These are phyloP conservation scores for Cocos nucifera DNA, from an alignment of 176 grass and related monocot species.

Conservation along the genomic window DNA sequence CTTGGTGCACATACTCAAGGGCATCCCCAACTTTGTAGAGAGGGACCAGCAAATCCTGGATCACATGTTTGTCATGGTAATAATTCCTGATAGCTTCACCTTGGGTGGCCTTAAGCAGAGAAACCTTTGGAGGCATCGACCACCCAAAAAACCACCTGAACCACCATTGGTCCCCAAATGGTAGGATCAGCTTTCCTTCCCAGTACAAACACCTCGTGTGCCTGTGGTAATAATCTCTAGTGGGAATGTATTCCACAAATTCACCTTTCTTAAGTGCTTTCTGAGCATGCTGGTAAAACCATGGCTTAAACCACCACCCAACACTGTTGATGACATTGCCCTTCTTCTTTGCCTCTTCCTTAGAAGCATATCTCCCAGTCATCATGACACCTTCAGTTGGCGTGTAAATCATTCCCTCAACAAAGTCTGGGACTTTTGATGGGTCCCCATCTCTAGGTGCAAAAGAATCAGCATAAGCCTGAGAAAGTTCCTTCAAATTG, in stretches of 20 bases:
- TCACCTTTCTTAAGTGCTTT: conserved; percentile 63
- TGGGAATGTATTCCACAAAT: conserved; percentile 95
- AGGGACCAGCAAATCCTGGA: conserved; percentile 86
- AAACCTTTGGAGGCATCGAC: conserved; percentile 96
- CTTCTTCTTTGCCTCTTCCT: conserved; percentile 94
- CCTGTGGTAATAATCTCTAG: conserved; percentile 86
- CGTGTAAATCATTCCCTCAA: conserved; percentile 81
- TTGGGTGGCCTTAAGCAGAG: conserved; percentile 92
- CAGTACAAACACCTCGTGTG: conserved; percentile 90
- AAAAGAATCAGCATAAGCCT: conserved; percentile 64
- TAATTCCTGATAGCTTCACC: conserved; percentile 88
- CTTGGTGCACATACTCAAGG: conserved; percentile 65
- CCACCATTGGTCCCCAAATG: conserved; percentile 91
- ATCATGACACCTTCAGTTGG: conserved; percentile 72
- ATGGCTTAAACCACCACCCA: conserved; percentile 95
- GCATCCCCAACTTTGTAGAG: conserved; percentile 89
- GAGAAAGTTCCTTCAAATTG: conserved; percentile 44
- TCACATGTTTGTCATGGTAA: conserved; percentile 95
- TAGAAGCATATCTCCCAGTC: conserved; percentile 85
- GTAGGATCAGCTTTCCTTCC: conserved; percentile 94
- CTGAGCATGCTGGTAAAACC: conserved; percentile 96
- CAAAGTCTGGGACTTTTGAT: conserved; percentile 83
- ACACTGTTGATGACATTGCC: conserved; percentile 78
- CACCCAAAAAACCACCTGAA: conserved; percentile 78
- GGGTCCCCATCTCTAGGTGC: conserved; percentile 69